A percentile compares a stretch with the other conserved stretches of the same genome.
These are phyloP conservation scores for Seiridium unicorne DNA, from an alignment of 2,329 filamentous ascomycete species.

Conservation along the genomic window DNA sequence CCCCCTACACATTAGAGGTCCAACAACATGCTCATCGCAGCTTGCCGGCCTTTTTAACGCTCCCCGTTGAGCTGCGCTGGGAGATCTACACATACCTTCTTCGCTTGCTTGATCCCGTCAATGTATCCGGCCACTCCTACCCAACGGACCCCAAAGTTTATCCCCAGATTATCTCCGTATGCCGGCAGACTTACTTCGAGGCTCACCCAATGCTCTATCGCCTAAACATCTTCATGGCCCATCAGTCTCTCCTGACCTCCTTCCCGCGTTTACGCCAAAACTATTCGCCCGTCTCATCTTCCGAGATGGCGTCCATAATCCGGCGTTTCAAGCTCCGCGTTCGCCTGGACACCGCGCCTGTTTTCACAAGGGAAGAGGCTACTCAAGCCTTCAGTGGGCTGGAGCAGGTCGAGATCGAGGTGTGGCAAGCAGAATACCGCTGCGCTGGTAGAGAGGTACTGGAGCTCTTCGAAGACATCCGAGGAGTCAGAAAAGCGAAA, in stretches of 20 bases:
- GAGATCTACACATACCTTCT: conserved; percentile 45
- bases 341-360: conserved; percentile 38
- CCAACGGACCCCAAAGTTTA: conserved; percentile 28
- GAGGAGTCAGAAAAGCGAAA: conserved; percentile 34
- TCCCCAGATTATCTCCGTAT: conserved; percentile 38
- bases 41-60: conserved; percentile 30
- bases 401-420: conserved; percentile 38
- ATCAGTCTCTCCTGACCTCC: conserved; percentile 36
- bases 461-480: conserved; percentile 38
- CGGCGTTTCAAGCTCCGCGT: conserved; percentile 37
- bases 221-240: conserved; percentile 41
- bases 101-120: conserved; percentile 23
- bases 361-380: conserved; percentile 27
- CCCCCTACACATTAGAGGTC: not conserved
- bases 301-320: conserved; percentile 29
- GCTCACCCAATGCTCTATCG: conserved; percentile 39
- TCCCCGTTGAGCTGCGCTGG: conserved; percentile 45
- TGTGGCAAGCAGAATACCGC: conserved; percentile 35
- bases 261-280: conserved; percentile 37
- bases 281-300: conserved; percentile 18
- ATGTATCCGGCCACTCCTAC: conserved; percentile 7
- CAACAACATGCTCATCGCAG: not conserved
- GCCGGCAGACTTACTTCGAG: conserved; percentile 40
- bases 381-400: conserved; percentile 33
- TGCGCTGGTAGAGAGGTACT: conserved; percentile 35